Evolutionary conservation across 805 yeast species (phyloP).

Genomic region (Metschnikowia cubensis): DNA sequence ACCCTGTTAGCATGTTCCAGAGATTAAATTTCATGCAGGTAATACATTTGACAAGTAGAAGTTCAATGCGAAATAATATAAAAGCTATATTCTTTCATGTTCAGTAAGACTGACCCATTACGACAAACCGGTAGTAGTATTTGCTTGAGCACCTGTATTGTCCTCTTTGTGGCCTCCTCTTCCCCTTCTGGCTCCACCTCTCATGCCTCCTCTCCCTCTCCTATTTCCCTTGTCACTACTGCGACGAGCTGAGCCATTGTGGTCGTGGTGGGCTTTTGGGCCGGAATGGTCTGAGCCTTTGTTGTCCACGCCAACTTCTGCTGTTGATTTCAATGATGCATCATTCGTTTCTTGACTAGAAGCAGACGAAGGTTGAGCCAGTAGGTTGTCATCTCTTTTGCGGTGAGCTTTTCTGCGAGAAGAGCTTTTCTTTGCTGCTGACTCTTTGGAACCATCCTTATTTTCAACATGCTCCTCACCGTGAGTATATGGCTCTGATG

Average conservation of each 20-base stretch:
- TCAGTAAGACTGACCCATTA: not conserved
- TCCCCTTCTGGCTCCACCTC: slow-evolving; percentile 6
- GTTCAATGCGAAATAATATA: not conserved
- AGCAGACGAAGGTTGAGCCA: not conserved
- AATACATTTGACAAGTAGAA: not conserved
- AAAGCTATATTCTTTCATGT: not conserved
- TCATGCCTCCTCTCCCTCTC: slow-evolving; percentile 13
- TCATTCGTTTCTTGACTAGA: not conserved
- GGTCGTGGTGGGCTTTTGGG: not conserved
- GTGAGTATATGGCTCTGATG: not conserved
- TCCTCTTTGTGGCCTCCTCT: slow-evolving; percentile 1
- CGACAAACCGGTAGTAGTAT: not conserved
- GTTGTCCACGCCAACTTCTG: not conserved
- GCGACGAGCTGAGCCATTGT: not conserved
- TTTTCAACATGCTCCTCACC: not conserved
- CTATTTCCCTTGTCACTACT: slow-evolving; percentile 16
- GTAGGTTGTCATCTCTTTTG: not conserved
- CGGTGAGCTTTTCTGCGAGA: not conserved
- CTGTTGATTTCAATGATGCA: not conserved
- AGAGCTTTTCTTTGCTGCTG: not conserved
- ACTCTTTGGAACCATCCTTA: not conserved
- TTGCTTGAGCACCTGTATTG: not conserved
- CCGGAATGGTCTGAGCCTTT: not conserved
- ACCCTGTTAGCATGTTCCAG: not conserved
- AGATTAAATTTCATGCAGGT: not conserved